Conservation (phyloP, 164 flowering plant species). For the Santalum album region DNA sequence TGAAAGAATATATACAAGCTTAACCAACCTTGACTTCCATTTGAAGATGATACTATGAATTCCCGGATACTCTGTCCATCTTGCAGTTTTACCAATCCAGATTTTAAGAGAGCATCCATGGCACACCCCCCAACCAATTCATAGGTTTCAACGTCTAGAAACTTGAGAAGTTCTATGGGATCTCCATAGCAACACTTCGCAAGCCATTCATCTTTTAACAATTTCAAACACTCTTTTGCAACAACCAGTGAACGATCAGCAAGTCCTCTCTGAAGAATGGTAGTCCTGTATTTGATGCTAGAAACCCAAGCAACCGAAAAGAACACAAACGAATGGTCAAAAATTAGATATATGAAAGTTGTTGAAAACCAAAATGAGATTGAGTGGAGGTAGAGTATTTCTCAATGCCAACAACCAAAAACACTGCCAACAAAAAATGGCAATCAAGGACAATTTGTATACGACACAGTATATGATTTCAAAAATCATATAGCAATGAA, state of each 20-base stretch:
- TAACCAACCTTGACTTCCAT: constrained; percentile 45
- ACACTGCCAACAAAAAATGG: not conserved
- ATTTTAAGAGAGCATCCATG: constrained; percentile 58
- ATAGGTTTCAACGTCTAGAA: constrained; percentile 97
- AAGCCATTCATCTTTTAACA: constrained; percentile 90
- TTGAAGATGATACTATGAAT: constrained; percentile 23
- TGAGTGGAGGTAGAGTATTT: not conserved
- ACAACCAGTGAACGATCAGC: constrained; percentile 77
- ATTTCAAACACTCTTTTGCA: constrained; percentile 64
- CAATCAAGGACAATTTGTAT: not conserved
- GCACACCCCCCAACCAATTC: constrained; percentile 81
- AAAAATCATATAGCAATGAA: not conserved
- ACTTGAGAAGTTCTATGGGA: constrained; percentile 70
- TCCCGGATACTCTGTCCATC: constrained; percentile 44
- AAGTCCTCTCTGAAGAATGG: constrained; percentile 88
- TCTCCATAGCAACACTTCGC: constrained; percentile 66
- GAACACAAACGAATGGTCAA: constrained; percentile 1
- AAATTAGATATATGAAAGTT: not conserved
- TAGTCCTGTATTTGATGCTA: constrained; percentile 82
- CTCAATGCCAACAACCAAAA: not conserved
- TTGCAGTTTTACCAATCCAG: constrained; percentile 41
- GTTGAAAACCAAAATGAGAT: not conserved
- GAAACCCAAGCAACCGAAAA: constrained; percentile 3
- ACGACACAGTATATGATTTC: not conserved
- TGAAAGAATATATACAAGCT: not conserved